Evolutionary conservation across 2,329 filamentous ascomycete species (phyloP).

Genomic region (Pestalotiopsis sp.): DNA sequence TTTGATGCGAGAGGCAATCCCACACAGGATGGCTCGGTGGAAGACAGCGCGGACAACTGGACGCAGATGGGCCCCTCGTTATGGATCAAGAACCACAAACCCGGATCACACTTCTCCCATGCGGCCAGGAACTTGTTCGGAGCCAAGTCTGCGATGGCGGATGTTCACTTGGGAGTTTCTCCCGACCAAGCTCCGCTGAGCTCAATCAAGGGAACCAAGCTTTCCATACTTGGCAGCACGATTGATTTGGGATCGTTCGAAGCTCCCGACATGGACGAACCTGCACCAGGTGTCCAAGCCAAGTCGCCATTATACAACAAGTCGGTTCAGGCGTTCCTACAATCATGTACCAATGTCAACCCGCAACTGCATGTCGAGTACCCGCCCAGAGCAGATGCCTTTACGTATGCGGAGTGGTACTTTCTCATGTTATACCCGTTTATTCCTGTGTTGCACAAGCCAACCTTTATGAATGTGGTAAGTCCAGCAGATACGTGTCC

Average conservation of each 20-base stretch:
- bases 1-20: slow-evolving; percentile 4
- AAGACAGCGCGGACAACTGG: slow-evolving; percentile 34
- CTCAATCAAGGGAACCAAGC: slow-evolving; percentile 73
- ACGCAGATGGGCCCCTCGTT: slow-evolving; percentile 34
- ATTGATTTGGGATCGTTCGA: slow-evolving; percentile 78
- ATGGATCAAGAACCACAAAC: slow-evolving; percentile 33
- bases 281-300: slow-evolving; percentile 41
- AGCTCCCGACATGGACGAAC: slow-evolving; percentile 68
- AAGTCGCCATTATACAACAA: slow-evolving; percentile 64
- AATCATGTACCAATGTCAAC: slow-evolving; percentile 64
- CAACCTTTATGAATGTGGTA: slow-evolving; percentile 71
- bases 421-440: slow-evolving; percentile 74
- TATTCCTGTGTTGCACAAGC: slow-evolving; percentile 76
- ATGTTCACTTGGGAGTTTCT: slow-evolving; percentile 69
- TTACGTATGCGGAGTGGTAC: slow-evolving; percentile 75
- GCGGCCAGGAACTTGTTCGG: slow-evolving; percentile 32
- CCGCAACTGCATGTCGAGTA: slow-evolving; percentile 59
- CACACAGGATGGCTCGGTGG: neutral
- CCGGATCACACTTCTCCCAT: slow-evolving; percentile 28
- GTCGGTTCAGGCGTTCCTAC: slow-evolving; percentile 71
- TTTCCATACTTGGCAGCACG: slow-evolving; percentile 79
- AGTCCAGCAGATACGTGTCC: slow-evolving; percentile 26
- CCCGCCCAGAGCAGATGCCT: slow-evolving; percentile 65
- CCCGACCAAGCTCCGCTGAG: slow-evolving; percentile 67
- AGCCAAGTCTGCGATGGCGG: slow-evolving; percentile 45